Evolutionary conservation across 2,329 filamentous ascomycete genomes (phyloP).

Genomic region (Hymenoscyphus occultus): DNA sequence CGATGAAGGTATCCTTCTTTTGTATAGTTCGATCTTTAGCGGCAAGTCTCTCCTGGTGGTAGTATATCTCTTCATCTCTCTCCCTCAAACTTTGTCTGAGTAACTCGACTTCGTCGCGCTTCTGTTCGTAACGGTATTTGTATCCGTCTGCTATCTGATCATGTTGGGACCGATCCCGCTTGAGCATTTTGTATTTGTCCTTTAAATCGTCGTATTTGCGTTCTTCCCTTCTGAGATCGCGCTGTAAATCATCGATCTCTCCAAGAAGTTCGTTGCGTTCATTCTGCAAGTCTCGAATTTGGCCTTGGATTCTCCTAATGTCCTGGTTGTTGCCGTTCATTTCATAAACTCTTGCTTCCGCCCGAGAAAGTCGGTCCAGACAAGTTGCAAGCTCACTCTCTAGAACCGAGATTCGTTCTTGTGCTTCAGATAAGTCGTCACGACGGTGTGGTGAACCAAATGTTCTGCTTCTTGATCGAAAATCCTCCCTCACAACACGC

Average conservation of each 20-base stretch:
- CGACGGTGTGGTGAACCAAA: constrained; percentile 6
- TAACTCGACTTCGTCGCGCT: constrained; percentile 23
- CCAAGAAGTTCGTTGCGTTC: constrained; percentile 20
- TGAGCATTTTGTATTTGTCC: constrained; percentile 25
- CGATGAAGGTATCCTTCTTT: constrained; percentile 2
- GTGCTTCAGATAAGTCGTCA: constrained; percentile 24
- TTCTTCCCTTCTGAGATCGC: constrained; percentile 19
- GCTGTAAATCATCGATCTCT: constrained; percentile 18
- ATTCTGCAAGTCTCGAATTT: neutral
- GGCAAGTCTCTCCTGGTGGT: constrained; percentile 21
- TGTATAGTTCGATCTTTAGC: constrained; percentile 10
- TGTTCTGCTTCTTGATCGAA: constrained; percentile 11
- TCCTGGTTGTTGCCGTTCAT: neutral
- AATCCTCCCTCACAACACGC: constrained; percentile 18
- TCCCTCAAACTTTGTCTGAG: constrained; percentile 20
- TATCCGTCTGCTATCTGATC: constrained; percentile 16
- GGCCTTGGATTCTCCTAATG: constrained; percentile 9
- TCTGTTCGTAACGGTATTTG: constrained; percentile 26
- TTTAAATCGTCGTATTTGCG: constrained; percentile 23
- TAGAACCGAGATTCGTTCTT: constrained; percentile 21
- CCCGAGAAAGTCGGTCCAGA: constrained; percentile 22
- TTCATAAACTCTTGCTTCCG: constrained; percentile 23
- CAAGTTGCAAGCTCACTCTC: constrained; percentile 18
- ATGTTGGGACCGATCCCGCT: constrained; percentile 15
- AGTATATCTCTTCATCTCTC: constrained; percentile 19